Evolutionary conservation across 345 rosid species (phyloP).

Genomic region (Populus deltoides): DNA sequence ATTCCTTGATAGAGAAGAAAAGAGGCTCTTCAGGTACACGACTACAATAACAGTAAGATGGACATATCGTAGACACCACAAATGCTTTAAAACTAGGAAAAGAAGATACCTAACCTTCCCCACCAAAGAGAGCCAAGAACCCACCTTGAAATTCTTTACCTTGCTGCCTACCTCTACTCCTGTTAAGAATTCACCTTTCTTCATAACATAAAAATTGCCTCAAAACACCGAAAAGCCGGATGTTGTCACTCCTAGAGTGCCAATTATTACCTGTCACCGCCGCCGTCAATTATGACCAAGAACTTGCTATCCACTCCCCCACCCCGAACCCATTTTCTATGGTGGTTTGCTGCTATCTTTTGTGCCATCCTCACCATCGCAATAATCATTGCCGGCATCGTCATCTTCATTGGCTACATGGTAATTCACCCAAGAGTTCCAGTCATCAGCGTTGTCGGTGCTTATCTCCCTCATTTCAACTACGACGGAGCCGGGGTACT

Average conservation of each 20-base stretch:
- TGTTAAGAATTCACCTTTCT: not conserved
- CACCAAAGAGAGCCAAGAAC: constrained; percentile 29
- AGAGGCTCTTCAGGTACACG: not conserved
- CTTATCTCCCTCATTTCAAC: constrained; percentile 50
- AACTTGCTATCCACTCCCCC: not conserved
- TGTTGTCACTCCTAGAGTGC: not conserved
- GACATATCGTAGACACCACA: not conserved
- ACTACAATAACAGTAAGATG: not conserved
- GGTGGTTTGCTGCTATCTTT: constrained; percentile 73
- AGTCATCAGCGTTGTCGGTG: constrained; percentile 50
- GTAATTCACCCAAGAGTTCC: constrained; percentile 81
- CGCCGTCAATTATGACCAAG: not conserved
- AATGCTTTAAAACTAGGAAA: constrained; percentile 49
- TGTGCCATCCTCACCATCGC: constrained; percentile 61
- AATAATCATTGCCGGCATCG: constrained; percentile 63
- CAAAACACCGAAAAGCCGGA: not conserved
- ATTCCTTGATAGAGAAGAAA: constrained; percentile 22
- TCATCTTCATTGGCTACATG: constrained; percentile 59
- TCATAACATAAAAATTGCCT: not conserved
- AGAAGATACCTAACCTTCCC: constrained; percentile 80
- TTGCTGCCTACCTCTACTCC: not conserved
- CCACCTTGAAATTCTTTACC: not conserved
- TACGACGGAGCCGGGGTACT: constrained; percentile 43
- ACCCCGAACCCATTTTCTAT: constrained; percentile 47
- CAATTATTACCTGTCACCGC: not conserved